Evolutionary conservation across 768 basidiomycete species (phyloP).

Genomic region (Termitomyces sp.): DNA sequence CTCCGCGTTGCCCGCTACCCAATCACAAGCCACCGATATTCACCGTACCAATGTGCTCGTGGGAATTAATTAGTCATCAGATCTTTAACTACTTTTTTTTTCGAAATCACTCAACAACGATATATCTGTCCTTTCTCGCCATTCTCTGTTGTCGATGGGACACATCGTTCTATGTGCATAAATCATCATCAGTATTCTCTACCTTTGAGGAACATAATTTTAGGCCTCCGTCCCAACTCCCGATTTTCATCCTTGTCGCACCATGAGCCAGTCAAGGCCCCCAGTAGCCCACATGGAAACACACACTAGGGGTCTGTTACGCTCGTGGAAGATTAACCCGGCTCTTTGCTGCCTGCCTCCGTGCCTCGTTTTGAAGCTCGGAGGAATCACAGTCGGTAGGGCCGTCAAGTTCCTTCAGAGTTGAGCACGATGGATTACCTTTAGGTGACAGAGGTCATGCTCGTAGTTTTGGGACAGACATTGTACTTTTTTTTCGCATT

Average conservation of each 20-base stretch:
- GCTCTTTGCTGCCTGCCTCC: conserved; percentile 34
- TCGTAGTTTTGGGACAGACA: conserved; percentile 73
- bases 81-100: neutral
- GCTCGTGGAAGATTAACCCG: conserved; percentile 58
- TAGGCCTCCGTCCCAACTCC: neutral
- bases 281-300: conserved; percentile 26
- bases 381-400: conserved; percentile 37
- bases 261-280: conserved; percentile 67
- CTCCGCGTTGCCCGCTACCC: conserved; percentile 5
- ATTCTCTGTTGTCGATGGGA: no score
- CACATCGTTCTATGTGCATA: neutral
- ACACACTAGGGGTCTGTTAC: conserved; percentile 60
- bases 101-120: no score
- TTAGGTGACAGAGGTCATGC: conserved; percentile 22
- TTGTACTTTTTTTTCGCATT: neutral
- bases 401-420: conserved; percentile 52
- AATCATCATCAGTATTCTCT: neutral
- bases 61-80: conserved; percentile 11
- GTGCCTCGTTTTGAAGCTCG: conserved; percentile 51
- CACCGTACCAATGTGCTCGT: conserved; percentile 6
- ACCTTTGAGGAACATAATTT: neutral
- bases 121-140: neutral
- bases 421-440: conserved; percentile 39
- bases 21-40: conserved; percentile 14
- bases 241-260: neutral